A percentile compares a stretch with the other conserved stretches of the same genome.
These are phyloP conservation scores for Coemansia furcata DNA, from an alignment of 192 early-diverging fungal species.

Conservation along the genomic window DNA sequence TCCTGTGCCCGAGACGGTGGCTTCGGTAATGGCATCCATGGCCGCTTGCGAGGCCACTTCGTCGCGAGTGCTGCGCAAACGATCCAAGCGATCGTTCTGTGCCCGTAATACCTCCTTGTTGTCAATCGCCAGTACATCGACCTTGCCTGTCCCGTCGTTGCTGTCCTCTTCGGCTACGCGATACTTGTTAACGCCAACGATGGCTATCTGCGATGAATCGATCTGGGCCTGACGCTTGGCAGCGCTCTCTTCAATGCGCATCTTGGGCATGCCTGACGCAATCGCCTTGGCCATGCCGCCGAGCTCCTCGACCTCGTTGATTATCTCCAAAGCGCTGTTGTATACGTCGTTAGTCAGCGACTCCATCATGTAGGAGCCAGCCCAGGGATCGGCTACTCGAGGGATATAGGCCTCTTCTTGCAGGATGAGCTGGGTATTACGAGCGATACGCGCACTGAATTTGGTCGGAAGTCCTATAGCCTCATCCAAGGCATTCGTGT, in stretches of 20 bases:
- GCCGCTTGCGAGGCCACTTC: conserved; percentile 49
- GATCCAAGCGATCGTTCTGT: conserved; percentile 66
- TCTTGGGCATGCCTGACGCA: conserved; percentile 83
- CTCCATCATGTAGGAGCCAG: conserved; percentile 93
- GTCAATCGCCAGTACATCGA: conserved; percentile 73
- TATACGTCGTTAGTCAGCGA: conserved; percentile 79
- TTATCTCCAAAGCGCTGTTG: conserved; percentile 63
- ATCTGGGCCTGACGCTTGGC: conserved; percentile 87
- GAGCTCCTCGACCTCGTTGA: conserved; percentile 79
- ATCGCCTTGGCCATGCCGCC: conserved; percentile 93
- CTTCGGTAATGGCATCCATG: conserved; percentile 66
- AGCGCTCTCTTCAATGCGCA: conserved; percentile 83
- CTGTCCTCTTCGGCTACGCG: conserved; percentile 59
- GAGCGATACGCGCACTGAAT: conserved; percentile 81
- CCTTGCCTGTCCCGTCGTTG: conserved; percentile 13
- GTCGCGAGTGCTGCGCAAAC: conserved; percentile 59
- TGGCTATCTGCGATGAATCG: conserved; percentile 80
- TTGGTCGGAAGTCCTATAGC: conserved; percentile 85
- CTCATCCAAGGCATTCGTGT: conserved; percentile 91
- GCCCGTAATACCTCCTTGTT: conserved; percentile 70
- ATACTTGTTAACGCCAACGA: conserved; percentile 93
- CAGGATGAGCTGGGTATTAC: conserved; percentile 88
- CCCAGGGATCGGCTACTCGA: conserved; percentile 90
- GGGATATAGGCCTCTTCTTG: conserved; percentile 87
- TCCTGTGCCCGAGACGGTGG: conserved; percentile 62